phyloP scores from a whole-genome alignment of 2,329 filamentous ascomycete species.

The Domatiomyces globalis region DNA sequence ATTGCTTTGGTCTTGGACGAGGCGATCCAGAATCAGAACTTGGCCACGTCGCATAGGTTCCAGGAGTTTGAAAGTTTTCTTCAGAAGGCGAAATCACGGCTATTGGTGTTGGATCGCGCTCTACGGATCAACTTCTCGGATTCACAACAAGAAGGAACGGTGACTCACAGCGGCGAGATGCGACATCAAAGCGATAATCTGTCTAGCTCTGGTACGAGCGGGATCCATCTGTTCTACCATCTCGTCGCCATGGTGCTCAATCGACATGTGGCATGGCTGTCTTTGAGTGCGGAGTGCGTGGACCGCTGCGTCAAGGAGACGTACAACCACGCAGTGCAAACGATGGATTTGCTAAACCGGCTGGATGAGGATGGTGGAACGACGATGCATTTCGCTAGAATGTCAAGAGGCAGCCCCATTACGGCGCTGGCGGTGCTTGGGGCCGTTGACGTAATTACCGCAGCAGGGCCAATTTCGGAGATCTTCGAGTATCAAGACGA shows the following conservation, averaged over 20 bases:
- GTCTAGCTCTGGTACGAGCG: not conserved
- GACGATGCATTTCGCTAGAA: not conserved
- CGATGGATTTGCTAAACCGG: constrained; percentile 10
- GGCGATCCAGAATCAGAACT: constrained; percentile 5
- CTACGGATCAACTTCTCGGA: not conserved
- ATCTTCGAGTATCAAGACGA: constrained; percentile 23
- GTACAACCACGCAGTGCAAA: constrained; percentile 8
- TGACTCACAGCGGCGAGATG: not conserved
- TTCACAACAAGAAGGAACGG: not conserved
- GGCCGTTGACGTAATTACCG: constrained; percentile 52
- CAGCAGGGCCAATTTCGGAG: constrained; percentile 40
- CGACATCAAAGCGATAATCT: not conserved
- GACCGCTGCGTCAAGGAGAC: constrained; percentile 5
- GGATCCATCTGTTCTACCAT: constrained; percentile 10
- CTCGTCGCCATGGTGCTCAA: constrained; percentile 12
- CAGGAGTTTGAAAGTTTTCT: not conserved
- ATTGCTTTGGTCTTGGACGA: constrained; percentile 15
- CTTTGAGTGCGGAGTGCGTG: constrained; percentile 3
- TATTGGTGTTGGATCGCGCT: not conserved
- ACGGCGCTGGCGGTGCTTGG: constrained; percentile 48
- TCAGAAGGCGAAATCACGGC: not conserved
- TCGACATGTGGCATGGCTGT: constrained; percentile 10
- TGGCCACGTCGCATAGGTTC: not conserved
- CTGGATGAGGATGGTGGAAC: constrained; percentile 7
- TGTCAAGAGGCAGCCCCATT: not conserved